Evolutionary conservation across 2,329 filamentous ascomycete species (phyloP).

Genomic region (Sordariomycetes sp.): DNA sequence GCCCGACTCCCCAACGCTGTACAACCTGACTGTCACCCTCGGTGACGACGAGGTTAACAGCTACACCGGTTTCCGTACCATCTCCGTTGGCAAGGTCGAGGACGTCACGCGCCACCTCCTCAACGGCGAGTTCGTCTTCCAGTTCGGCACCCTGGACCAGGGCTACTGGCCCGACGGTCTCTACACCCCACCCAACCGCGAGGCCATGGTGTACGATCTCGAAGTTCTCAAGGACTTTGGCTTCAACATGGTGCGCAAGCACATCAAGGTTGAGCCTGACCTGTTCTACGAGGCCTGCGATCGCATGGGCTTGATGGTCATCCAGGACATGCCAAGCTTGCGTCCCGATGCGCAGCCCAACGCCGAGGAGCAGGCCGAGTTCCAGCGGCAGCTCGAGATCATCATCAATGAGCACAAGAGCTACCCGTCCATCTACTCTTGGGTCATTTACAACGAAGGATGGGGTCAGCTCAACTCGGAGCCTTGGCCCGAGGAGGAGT

Average conservation of each 20-base stretch:
- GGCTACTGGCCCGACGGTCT: conserved; percentile 65
- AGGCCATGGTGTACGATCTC: conserved; percentile 61
- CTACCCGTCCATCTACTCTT: conserved; percentile 56
- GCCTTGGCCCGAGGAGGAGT: conserved; percentile 43
- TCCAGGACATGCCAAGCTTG: conserved; percentile 65
- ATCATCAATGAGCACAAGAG: conserved; percentile 54
- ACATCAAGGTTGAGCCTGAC: conserved; percentile 60
- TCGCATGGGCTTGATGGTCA: conserved; percentile 53
- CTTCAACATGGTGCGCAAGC: conserved; percentile 64
- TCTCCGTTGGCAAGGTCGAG: conserved; percentile 45
- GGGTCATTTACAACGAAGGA: conserved; percentile 66
- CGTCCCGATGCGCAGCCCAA: conserved; percentile 24
- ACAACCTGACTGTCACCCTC: conserved; percentile 50
- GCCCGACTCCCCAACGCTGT: conserved; percentile 52
- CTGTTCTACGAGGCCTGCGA: conserved; percentile 62
- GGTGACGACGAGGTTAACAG: conserved; percentile 46
- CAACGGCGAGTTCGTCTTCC: conserved; percentile 61
- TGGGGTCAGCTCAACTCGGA: conserved; percentile 51
- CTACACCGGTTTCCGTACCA: conserved; percentile 62
- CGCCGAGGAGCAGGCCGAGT: conserved; percentile 50
- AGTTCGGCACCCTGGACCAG: conserved; percentile 61
- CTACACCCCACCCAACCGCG: conserved; percentile 52
- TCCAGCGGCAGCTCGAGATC: conserved; percentile 52
- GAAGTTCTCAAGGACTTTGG: conserved; percentile 54
- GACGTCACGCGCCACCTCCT: conserved; percentile 53